phyloP scores from a whole-genome alignment of 768 basidiomycete species.

The Podaxis carcinomalis region DNA sequence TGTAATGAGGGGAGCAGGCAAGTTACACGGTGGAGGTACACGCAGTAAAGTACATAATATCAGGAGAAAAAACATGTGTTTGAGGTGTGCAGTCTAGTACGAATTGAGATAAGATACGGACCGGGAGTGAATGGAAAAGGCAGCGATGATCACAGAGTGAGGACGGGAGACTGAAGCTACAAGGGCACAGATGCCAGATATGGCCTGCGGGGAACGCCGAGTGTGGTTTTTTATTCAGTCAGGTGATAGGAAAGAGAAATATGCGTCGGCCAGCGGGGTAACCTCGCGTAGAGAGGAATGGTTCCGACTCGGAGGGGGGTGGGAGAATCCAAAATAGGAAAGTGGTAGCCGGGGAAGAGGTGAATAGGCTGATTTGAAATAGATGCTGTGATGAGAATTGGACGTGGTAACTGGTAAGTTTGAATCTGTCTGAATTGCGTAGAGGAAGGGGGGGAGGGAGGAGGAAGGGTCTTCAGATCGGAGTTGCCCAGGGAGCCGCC shows the following conservation, averaged over 20 bases:
- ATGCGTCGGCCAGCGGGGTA: slow-evolving; percentile 7
- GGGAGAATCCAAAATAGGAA: not conserved
- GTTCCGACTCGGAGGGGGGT: slow-evolving; percentile 10
- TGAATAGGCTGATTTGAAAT: not conserved
- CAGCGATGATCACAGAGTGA: slow-evolving; percentile 4
- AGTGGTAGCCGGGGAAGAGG: not conserved
- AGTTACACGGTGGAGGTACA: not conserved
- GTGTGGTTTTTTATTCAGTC: not conserved
- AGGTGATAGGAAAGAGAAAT: not conserved
- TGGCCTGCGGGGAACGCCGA: not conserved
- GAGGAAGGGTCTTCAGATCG: not conserved
- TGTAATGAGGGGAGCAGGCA: not conserved
- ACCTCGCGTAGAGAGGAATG: slow-evolving; percentile 9
- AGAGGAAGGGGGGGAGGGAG: not conserved
- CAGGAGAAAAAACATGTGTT: not conserved
- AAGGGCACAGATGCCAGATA: not conserved
- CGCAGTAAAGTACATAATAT: slow-evolving; percentile 4
- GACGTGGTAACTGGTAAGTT: not conserved
- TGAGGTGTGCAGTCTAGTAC: slow-evolving; percentile 4
- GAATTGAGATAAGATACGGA: slow-evolving; percentile 8
- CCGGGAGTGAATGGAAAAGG: not conserved
- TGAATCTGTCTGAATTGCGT: not conserved
- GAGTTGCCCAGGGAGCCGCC: slow-evolving; percentile 6
- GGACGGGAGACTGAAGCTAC: not conserved
- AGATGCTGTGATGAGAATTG: not conserved